phyloP scores from a whole-genome alignment of 345 rosid genomes.

The Odontarrhena argentea region DNA sequence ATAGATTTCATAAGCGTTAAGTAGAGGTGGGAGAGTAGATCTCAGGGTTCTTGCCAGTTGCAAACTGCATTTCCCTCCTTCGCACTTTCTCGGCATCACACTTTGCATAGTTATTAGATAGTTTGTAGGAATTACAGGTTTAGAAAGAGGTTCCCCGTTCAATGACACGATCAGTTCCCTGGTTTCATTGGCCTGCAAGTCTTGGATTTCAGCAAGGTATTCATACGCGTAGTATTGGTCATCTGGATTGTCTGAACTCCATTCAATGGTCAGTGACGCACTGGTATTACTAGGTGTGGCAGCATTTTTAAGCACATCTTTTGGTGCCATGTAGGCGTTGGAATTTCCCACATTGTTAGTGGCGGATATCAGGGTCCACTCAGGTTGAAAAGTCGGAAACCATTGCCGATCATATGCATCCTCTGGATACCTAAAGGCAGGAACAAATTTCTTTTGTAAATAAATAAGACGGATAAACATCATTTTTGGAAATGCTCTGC shows the following conservation, averaged over 20 bases:
- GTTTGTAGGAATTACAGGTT: not conserved
- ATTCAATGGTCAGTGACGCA: conserved; percentile 2
- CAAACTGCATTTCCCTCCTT: not conserved
- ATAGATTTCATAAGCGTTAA: conserved; percentile 36
- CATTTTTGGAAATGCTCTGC: too few relatives aligned
- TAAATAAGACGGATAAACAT: not conserved
- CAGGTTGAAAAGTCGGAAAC: not conserved
- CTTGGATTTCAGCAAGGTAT: conserved; percentile 48
- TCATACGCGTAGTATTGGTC: conserved; percentile 34
- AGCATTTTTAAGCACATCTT: conserved; percentile 35
- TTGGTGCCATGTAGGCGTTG: conserved; percentile 26
- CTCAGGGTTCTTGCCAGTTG: conserved; percentile 1
- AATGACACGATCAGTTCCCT: conserved; percentile 33
- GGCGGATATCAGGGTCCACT: conserved; percentile 17
- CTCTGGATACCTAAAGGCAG: conserved; percentile 34
- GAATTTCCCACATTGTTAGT: not conserved
- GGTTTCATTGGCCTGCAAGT: conserved; percentile 33
- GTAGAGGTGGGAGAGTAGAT: conserved; percentile 38
- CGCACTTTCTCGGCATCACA: too few relatives aligned
- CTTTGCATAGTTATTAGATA: too few relatives aligned
- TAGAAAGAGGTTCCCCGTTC: conserved; percentile 15
- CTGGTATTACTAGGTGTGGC: conserved; percentile 28
- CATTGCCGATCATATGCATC: conserved; percentile 47
- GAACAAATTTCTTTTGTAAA: not conserved
- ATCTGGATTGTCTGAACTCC: not conserved